Base-by-base conservation (phyloP, 2,329 filamentous ascomycete genomes). In the Pseudogymnoascus sp. region DNA sequence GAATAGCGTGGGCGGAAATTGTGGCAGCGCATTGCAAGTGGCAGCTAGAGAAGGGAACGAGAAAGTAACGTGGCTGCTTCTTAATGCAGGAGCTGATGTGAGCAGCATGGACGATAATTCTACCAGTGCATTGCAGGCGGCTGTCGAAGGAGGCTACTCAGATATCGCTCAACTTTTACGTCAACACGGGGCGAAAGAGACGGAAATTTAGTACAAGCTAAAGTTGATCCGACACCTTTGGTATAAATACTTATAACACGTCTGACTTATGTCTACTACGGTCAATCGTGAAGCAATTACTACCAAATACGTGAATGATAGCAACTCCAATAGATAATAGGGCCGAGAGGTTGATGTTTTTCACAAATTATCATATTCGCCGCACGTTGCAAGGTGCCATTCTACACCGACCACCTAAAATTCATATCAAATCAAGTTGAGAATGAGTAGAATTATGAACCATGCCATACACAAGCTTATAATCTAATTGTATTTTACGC, bases 11-110 rank as follows among this genome's bases (percentile, higher is more conserved):
- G 19, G 11, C 24, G 63, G 50, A 2, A 4, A 7, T 1, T 59
- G 26, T 47, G 37, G 47, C 5, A 63, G 29, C 24, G 40, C 63
- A 19, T 14, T 64, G 1, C 14, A 21, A 1, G 59, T 6, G 50
- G 50, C 50, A 37, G 16, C 62, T 35, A 10, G 3, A 21, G 1
- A 29, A 13, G 66, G 65, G 24, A 6, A 64, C 31, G 13, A 56
- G 21, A 31, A 62, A 6, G 8, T 64, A 6, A 42, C 64, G 2
- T 1, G 59, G 26, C 31, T 59, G 2, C 40, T 67, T 13, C 35
- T 66, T 37, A 37, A 62, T 1, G n/a, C 47, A 19, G 66, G 65
- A 21, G 68, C 67, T 31, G 61, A 69, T 42, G 62, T 72, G 13
- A 69, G 69, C 40, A 64, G 62, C 19, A 19, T 19, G 19, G 62